Percentiles rank a stretch among this genome's conserved stretches.
Evolutionary conservation across 257 asterid genomes (phyloP).

Genomic region (Plantago elongata): DNA sequence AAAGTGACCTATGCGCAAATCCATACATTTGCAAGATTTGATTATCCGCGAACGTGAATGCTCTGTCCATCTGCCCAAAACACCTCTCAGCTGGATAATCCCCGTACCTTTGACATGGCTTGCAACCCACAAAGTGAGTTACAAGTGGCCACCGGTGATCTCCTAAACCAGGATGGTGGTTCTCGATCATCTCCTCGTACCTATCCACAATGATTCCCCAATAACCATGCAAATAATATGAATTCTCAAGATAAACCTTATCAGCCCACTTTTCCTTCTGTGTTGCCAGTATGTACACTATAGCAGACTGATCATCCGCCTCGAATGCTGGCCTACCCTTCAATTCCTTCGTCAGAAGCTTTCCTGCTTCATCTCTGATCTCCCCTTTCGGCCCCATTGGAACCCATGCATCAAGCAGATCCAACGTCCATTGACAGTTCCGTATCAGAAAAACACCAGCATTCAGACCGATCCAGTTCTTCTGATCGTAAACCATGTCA

Average conservation of each 20-base stretch:
- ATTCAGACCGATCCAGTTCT: slow-evolving; percentile 61
- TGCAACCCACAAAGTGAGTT: slow-evolving; percentile 70
- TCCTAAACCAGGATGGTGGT: slow-evolving; percentile 54
- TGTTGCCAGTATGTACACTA: slow-evolving; percentile 49
- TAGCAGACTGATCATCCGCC: slow-evolving; percentile 66
- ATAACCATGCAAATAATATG: slow-evolving; percentile 52
- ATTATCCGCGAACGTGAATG: slow-evolving; percentile 49
- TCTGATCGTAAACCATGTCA: slow-evolving; percentile 42
- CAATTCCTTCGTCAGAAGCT: slow-evolving; percentile 41
- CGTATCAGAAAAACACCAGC: slow-evolving; percentile 56
- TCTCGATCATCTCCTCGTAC: slow-evolving; percentile 62
- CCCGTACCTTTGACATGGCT: slow-evolving; percentile 54
- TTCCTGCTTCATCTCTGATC: slow-evolving; percentile 52
- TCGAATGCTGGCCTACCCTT: slow-evolving; percentile 50
- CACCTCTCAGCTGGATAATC: slow-evolving; percentile 59
- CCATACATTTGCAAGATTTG: slow-evolving; percentile 67
- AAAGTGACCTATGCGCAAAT: slow-evolving; percentile 43
- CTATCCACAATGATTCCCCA: slow-evolving; percentile 56
- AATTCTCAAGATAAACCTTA: slow-evolving; percentile 49
- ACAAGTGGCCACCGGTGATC: slow-evolving; percentile 74
- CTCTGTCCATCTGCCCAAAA: slow-evolving; percentile 61
- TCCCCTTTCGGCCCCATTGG: slow-evolving; percentile 69
- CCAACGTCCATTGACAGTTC: slow-evolving; percentile 58
- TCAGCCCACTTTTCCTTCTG: slow-evolving; percentile 53
- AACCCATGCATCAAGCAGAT: slow-evolving; percentile 50